Evolutionary conservation across 805 yeast genomes (phyloP), one percentile per base, ranked within the genome.

Genomic region (Candida nonsorbophila): DNA sequence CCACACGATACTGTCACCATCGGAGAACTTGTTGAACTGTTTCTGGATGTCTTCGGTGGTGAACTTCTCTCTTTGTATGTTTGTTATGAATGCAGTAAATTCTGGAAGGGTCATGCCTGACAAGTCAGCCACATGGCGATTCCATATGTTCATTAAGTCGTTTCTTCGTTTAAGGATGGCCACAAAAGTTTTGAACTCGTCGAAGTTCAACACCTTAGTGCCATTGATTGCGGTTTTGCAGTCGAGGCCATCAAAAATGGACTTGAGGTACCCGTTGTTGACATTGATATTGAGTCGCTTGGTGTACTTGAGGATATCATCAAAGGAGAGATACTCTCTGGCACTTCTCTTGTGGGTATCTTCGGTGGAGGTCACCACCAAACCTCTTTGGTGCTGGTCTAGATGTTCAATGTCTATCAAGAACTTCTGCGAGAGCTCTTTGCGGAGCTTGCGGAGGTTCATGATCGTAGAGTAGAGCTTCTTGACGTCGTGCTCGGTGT

Each of bases 141-240:
- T 45, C 69, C 79, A 84, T 3, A 87, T 60, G 0, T 30, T 39
- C 1, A 40, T 41, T 2, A 88, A 55, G 35, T 88, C 97, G 5
- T 64, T 58, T 32, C 97, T 66, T 22, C 56, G 55, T 42, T 85
- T 82, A 25, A 90, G 55, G 3, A 73, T 53, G 24, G 73, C 67
- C 3, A 90, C 94, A 54, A 88, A 86, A 13, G 52, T 49, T 47
- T 84, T 81, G 53, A 90, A 90, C 40, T 84, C 86, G 2, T 66
- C 67, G 44, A 86, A 87, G 37, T 73, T 70, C 14, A 90, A 56
- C 16, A 67, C 67, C 2, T 37, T 19, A 4, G 34, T 41, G 7
- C 39, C 43, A 15, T 36, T 30, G 15, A 42, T 37, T 11, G 78
- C 79, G 14, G 54, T 53, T 11, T 34, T 22, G 11, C 28, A 21